Conservation (phyloP, 441 rosid genomes). For the Bruguiera hainesii region DNA sequence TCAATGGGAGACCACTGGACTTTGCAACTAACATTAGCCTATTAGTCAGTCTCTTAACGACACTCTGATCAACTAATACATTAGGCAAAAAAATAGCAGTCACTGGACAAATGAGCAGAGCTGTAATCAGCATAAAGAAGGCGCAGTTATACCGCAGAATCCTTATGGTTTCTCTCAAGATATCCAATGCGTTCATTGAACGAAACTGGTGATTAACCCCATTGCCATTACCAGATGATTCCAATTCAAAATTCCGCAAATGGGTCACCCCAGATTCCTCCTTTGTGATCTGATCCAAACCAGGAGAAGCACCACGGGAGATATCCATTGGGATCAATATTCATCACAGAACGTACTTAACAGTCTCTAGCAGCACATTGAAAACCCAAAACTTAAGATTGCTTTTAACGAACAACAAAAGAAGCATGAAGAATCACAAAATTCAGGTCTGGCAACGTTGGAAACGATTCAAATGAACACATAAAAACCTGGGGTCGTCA, state of each 20-base stretch:
- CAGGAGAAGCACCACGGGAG: conserved; percentile 30
- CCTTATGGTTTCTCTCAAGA: conserved; percentile 78
- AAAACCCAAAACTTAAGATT: not conserved
- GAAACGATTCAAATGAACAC: too few species aligned
- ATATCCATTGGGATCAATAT: conserved; percentile 29
- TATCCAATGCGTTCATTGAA: conserved; percentile 78
- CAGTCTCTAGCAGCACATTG: not conserved
- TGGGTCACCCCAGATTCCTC: conserved; percentile 38
- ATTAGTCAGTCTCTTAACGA: conserved; percentile 52
- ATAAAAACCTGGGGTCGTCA: too few species aligned
- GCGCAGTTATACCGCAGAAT: conserved; percentile 66
- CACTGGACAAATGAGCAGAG: conserved; percentile 72
- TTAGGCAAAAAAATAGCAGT: conserved; percentile 67
- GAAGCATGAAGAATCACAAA: not conserved
- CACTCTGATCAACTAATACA: conserved; percentile 60
- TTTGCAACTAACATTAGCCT: conserved; percentile 64
- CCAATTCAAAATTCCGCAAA: conserved; percentile 34
- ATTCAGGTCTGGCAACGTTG: not conserved
- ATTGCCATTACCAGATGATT: conserved; percentile 24
- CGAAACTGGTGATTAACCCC: conserved; percentile 34
- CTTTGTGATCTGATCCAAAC: conserved; percentile 26
- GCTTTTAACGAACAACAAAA: not conserved
- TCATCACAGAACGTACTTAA: not conserved
- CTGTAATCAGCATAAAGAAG: conserved; percentile 57
- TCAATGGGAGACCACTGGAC: conserved; percentile 69